Evolutionary conservation across 176 grass and related monocot genomes (phyloP), one percentile per base, ranked within the genome.

Genomic region (Metroxylon sagu): DNA sequence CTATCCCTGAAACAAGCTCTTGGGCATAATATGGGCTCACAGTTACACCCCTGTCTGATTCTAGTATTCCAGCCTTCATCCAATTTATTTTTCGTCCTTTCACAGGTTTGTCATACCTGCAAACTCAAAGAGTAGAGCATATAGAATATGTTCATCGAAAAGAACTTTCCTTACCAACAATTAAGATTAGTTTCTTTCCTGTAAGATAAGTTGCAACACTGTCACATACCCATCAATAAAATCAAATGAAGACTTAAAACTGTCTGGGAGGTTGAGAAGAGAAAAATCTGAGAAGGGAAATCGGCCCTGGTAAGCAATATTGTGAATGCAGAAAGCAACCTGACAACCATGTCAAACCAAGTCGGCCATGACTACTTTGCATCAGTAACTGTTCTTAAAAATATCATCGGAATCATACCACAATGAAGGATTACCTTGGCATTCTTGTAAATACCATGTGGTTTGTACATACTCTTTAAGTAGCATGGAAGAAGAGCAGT

Each of bases 301-400:
- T 0, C 92, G 74, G 15, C 92, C 92, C 67, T 97, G 92, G 69
- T 97, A 97, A 7, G 83, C 76, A 29, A 97, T 90, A 75, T 97
- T 97, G 81, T 97, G 92, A 83, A 97, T 97, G 84, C 92, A 97
- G 78, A 91, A 97, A 2, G 81, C 83, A 15, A 87, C 87, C 92
- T 97, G 56, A 60, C 29, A 64, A 39, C 59, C 17, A 16, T n/a
- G 30, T 52, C 67, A 8, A 5, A 43, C 35, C 35, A 10, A 43
- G 35, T 43, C 8, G 10, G 35, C 35, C 35, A 14, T 12, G 8
- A 43, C 35, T 3, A 2, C 35, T 43, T 10, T 12, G 30, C 50
- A 65, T 18, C 10, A 66, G 16, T 29, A 49, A 59, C 14, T n/a
- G 57, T 54, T 25, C 35, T 54, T 43, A 1, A 28, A 23, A 39